A percentile compares a stretch with the other conserved stretches of the same genome.
These are phyloP conservation scores for Fusarium duplospermum DNA, from an alignment of 2,329 filamentous ascomycete species.

Conservation along the genomic window DNA sequence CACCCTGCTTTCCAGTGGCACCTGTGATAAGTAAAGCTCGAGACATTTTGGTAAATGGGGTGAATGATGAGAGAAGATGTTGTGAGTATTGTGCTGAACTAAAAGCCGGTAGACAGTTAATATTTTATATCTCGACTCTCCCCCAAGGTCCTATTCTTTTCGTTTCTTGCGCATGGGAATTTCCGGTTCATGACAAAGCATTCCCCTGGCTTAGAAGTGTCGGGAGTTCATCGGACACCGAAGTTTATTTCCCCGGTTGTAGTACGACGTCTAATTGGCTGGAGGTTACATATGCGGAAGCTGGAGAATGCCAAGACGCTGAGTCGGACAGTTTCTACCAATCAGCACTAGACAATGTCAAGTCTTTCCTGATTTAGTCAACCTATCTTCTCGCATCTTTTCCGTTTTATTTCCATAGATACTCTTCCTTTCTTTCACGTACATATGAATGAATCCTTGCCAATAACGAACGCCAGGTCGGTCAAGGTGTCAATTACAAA, in stretches of 20 bases:
- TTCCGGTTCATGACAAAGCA: not conserved
- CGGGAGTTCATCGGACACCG: not conserved
- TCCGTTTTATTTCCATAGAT: not conserved
- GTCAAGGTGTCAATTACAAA: not conserved
- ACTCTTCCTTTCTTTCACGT: not conserved
- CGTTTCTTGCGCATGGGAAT: not conserved
- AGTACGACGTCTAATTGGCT: not conserved
- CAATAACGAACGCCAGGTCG: not conserved
- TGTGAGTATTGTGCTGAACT: not conserved
- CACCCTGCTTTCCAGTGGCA: constrained; percentile 54
- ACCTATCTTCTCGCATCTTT: not conserved
- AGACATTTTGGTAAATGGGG: not conserved
- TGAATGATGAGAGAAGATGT: not conserved
- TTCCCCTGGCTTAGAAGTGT: not conserved
- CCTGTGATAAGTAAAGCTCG: constrained; percentile 49
- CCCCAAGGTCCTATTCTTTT: not conserved
- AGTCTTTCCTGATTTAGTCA: not conserved
- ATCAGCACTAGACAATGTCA: not conserved
- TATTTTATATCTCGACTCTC: not conserved
- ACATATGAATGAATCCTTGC: not conserved
- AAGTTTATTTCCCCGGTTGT: not conserved
- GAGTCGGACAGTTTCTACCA: not conserved
- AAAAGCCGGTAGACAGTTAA: not conserved
- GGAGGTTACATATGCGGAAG: not conserved
- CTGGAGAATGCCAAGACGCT: not conserved